Evolutionary conservation across 768 basidiomycete genomes (phyloP), one percentile per base, ranked within the genome.

Genomic region (Rhizopogon roseolus): DNA sequence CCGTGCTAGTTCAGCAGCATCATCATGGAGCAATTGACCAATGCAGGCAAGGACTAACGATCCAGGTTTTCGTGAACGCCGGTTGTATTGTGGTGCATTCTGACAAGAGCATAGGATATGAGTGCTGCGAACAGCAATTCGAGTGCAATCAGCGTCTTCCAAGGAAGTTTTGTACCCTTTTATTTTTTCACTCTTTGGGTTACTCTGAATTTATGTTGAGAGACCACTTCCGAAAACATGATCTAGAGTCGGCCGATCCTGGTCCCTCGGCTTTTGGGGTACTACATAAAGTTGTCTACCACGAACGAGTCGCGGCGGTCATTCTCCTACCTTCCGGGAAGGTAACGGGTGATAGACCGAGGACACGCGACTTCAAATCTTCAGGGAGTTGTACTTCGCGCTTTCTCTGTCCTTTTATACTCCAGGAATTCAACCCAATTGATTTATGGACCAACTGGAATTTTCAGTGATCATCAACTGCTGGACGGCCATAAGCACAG

Each of bases 341-440:
- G 46, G 52, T 57, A 32, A 55, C 52, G 25, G 52, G 53, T 37
- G 28, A 39, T 38, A 56, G 51, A 41, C 13, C 54, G 39, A 37
- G 29, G 10, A 44, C 43, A 14, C 43, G 43, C 25, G 16, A n/a
- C 40, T 52, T 57, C 3, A 48, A 49, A 28, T 55, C 62, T 40
- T 56, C 41, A 40, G 50, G 60, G 7, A 50, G 34, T 54, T 34
- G 43, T 13, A 59, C 51, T 41, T 59, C 50, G 53, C 48, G 51
- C 50, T 61, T 29, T 4, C 50, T 45, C 32, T 52, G 54, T 14
- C 50, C 38, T 28, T 54, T 36, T n/a, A n/a, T n/a, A n/a, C n/a
- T n/a, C n/a, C n/a, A n/a, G n/a, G n/a, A n/a, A n/a, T n/a, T n/a
- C n/a, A n/a, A n/a, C n/a, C n/a, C n/a, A n/a, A n/a, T n/a, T n/a